A percentile compares a stretch with the other conserved stretches of the same genome.
Conservation (phyloP, 805 yeast species). For the Suhomyces vadensis region DNA sequence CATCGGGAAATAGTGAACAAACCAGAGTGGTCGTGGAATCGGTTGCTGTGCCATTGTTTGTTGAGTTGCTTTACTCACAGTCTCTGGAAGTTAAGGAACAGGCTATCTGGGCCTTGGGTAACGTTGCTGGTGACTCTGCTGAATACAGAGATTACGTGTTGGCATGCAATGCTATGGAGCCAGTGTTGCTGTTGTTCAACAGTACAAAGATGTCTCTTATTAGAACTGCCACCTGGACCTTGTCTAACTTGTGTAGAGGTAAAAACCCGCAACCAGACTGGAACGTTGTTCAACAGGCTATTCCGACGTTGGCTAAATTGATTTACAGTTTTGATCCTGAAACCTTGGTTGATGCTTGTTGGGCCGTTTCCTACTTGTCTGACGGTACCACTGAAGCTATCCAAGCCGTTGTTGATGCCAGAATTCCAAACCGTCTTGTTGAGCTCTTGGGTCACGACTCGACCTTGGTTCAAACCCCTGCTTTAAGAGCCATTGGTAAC, state of each 20-base stretch:
- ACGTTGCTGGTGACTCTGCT: conserved; percentile 97
- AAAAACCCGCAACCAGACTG: conserved; percentile 96
- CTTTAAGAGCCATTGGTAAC: conserved; percentile 95
- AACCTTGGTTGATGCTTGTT: conserved; percentile 94
- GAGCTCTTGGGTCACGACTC: conserved; percentile 85
- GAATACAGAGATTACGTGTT: conserved; percentile 87
- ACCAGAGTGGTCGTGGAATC: conserved; percentile 88
- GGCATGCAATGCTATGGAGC: conserved; percentile 82
- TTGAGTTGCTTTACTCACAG: conserved; percentile 73
- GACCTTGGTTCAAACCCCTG: conserved; percentile 92
- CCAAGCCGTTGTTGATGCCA: conserved; percentile 94
- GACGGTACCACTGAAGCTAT: conserved; percentile 93
- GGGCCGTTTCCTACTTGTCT: conserved; percentile 95
- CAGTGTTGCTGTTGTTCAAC: conserved; percentile 76
- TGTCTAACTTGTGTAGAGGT: conserved; percentile 95
- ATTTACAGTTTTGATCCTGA: conserved; percentile 90
- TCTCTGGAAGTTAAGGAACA: conserved; percentile 95
- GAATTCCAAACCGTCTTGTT: conserved; percentile 91
- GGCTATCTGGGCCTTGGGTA: conserved; percentile 99
- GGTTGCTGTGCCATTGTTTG: conserved; percentile 92
- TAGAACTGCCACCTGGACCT: conserved; percentile 97
- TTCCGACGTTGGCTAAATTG: conserved; percentile 89
- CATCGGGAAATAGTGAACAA: conserved; percentile 89
- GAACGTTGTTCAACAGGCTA: conserved; percentile 79
- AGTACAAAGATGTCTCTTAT: conserved; percentile 84